Base-by-base conservation (phyloP, 495 filamentous ascomycete genomes). In the Xylaria cubensis region DNA sequence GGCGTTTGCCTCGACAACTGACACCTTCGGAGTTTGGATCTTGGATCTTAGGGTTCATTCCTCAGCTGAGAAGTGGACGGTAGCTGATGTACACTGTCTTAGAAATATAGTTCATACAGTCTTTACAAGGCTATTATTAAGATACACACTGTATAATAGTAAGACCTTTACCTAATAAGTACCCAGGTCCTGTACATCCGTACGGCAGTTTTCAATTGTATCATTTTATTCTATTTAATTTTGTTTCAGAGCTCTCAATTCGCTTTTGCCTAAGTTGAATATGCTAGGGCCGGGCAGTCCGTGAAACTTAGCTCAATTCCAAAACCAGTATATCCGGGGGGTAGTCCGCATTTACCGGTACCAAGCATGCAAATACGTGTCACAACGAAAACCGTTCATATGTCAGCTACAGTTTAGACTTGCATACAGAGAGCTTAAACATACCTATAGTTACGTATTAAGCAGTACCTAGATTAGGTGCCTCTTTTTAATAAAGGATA, bases 11-110 rank as follows among this genome's bases (percentile, higher is more conserved):
- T 34, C 29, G 32, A 39, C 19, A 42, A 42, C 50, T 41, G 24
- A 41, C 65, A 56, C 29, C 32, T 61, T 61, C 58, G 58, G 58
- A 61, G 32, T 61, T 61, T 61, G 34, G 15, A 59, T 59, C 58
- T 39, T 39, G 34, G 58, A 61, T 61, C 58, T 61, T 19, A 19
- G 17, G 7, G 7, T 36, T 39, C 8, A 36, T 61, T 39, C 32
- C 34, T 59, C 15, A 59, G 51, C 51, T 29, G 24, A 55, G 26
- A 55, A 26, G 13, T 4, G 13, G 26, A 17, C 15, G 10, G 26
- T 8, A 39, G 36, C 36, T 8, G 36, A 39, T 56, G 53, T 56
- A 56, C 53, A 56, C 53, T 56, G 53, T 56, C 13, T 17, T 17
- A 1, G 5, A 17, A 0, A 2, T 6, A 56, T 32, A 17, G 10